These are phyloP conservation scores for Cytospora paraplurivora DNA, from an alignment of 2,329 filamentous ascomycete genomes.

Conservation along the genomic window DNA sequence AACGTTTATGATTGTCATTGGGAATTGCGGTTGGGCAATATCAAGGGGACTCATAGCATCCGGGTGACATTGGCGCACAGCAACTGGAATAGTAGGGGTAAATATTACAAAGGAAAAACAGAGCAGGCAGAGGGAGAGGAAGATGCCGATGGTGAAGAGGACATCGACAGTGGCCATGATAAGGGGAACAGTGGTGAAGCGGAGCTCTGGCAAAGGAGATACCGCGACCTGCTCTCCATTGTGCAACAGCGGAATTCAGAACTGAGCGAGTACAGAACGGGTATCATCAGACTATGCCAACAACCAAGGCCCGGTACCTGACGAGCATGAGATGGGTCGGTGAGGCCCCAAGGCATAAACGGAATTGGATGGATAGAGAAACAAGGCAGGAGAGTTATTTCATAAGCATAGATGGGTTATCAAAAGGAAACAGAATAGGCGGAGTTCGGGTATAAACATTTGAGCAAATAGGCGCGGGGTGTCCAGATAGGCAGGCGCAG, in stretches of 20 bases:
- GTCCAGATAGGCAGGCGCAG: too few species aligned
- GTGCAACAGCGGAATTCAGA: slow-evolving; percentile 61
- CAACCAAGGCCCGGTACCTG: neutral
- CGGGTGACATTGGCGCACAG: slow-evolving; percentile 49
- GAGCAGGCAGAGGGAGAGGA: slow-evolving; percentile 27
- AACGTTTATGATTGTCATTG: slow-evolving; percentile 45
- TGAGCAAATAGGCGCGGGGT: too few species aligned
- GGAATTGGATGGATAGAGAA: neutral
- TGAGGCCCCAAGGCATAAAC: neutral
- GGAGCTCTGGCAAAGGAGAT: slow-evolving; percentile 54
- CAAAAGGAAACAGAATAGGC: too few species aligned
- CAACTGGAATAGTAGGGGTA: slow-evolving; percentile 42
- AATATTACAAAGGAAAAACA: slow-evolving; percentile 11
- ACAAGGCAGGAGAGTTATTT: too few species aligned
- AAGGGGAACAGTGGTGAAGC: slow-evolving; percentile 31
- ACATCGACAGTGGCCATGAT: slow-evolving; percentile 30
- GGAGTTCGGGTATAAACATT: too few species aligned
- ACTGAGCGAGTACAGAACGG: slow-evolving; percentile 46
- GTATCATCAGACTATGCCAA: slow-evolving; percentile 41
- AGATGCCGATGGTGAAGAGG: slow-evolving; percentile 28
- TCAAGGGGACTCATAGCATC: slow-evolving; percentile 56
- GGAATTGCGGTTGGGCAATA: slow-evolving; percentile 57
- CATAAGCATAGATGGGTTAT: too few species aligned
- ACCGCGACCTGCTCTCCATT: slow-evolving; percentile 59
- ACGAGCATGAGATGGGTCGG: neutral